Conservation (phyloP, 2,329 filamentous ascomycete species). For the Neoarthrinium moseri region DNA sequence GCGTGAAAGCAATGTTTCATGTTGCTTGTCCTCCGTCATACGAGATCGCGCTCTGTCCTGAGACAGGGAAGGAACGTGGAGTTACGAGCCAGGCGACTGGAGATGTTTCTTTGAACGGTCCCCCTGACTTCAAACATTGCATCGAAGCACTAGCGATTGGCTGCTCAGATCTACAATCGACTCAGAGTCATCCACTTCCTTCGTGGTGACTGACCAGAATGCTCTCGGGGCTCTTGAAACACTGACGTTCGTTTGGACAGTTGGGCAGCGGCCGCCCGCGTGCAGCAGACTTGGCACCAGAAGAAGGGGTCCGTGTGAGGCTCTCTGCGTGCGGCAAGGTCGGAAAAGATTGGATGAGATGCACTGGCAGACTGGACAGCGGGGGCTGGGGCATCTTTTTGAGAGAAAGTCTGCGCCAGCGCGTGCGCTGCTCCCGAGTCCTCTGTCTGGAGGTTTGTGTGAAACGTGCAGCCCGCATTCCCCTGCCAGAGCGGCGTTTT, state of each 20-base stretch:
- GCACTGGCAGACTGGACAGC: not conserved
- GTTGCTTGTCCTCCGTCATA: not conserved
- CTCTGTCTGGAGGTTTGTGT: conserved; percentile 2
- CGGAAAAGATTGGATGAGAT: not conserved
- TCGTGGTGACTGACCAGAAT: too few species aligned
- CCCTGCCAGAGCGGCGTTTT: conserved; percentile 1
- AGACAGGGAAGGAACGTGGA: too few species aligned
- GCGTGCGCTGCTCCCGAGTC: not conserved
- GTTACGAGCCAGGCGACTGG: too few species aligned
- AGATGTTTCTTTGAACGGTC: not conserved
- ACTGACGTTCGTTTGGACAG: not conserved
- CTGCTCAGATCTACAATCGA: too few species aligned
- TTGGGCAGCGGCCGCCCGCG: not conserved
- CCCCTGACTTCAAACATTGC: too few species aligned
- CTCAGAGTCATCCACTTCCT: too few species aligned
- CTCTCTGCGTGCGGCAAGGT: not conserved
- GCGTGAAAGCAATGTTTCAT: not conserved
- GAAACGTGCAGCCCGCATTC: conserved; percentile 5
- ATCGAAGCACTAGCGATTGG: too few species aligned
- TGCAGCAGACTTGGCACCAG: not conserved
- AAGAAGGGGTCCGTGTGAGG: not conserved
- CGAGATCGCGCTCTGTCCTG: too few species aligned
- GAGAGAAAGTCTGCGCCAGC: not conserved
- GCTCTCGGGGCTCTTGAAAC: not conserved
- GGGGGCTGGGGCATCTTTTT: not conserved